These are phyloP conservation scores for Diaporthe destruens DNA, from an alignment of 2,329 filamentous ascomycete species.

Conservation along the genomic window DNA sequence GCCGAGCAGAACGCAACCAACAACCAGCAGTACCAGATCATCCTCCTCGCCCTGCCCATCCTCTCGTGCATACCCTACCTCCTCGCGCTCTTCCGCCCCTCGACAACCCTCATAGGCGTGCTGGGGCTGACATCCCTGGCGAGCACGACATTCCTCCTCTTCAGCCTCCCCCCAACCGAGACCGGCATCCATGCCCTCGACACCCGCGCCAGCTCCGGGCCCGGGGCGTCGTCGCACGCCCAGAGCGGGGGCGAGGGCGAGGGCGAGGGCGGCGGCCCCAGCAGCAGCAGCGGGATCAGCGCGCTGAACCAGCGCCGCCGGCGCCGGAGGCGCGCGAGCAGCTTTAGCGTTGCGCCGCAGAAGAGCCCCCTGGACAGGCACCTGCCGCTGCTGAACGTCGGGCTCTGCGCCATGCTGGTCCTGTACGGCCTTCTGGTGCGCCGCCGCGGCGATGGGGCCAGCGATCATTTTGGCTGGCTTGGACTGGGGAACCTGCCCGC, in stretches of 20 bases:
- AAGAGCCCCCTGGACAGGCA: constrained; percentile 66
- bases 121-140: constrained; percentile 74
- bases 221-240: constrained; percentile 42
- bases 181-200: constrained; percentile 68
- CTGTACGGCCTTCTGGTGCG: constrained; percentile 57
- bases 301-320: constrained; percentile 28
- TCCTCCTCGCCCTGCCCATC: constrained; percentile 72
- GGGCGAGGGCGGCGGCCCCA: background rate
- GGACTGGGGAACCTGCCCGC: constrained; percentile 63
- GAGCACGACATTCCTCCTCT: constrained; percentile 72
- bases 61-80: constrained; percentile 69
- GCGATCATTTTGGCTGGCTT: constrained; percentile 41
- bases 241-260: background rate
- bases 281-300: constrained; percentile 36
- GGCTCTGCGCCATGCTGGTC: constrained; percentile 65
- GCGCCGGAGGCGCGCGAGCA: constrained; percentile 40
- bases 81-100: constrained; percentile 57
- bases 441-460: constrained; percentile 47
- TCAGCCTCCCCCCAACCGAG: constrained; percentile 64
- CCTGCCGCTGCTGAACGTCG: constrained; percentile 71
- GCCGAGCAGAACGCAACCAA: constrained; percentile 66
- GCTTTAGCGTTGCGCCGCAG: constrained; percentile 43
- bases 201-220: constrained; percentile 52
- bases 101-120: constrained; percentile 59
- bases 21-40: constrained; percentile 68